Percentiles rank a stretch among this genome's conserved stretches.
phyloP scores from a whole-genome alignment of 2,329 filamentous ascomycete genomes.

The Trichophyton schoenleinii region DNA sequence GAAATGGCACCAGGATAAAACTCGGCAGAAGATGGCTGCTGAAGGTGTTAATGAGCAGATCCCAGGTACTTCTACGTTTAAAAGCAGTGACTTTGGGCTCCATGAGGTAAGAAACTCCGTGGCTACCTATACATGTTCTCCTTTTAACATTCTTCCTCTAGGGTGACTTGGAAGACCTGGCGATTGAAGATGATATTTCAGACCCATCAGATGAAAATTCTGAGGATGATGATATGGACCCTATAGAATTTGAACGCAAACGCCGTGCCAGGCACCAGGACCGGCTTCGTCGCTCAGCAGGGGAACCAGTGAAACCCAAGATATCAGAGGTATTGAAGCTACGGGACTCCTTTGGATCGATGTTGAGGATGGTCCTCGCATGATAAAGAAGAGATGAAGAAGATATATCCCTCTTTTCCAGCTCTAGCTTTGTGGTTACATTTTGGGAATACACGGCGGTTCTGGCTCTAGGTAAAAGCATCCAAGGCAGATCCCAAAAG shows the following conservation, averaged over 20 bases:
- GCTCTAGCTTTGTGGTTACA: not conserved
- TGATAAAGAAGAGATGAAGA: constrained; percentile 38
- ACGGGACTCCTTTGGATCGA: constrained; percentile 63
- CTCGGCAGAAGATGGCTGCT: constrained; percentile 94
- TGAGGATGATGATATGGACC: constrained; percentile 66
- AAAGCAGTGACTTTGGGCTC: constrained; percentile 76
- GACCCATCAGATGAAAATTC: constrained; percentile 55
- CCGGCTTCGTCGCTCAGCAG: constrained; percentile 60
- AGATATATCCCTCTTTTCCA: not conserved
- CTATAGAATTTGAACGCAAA: constrained; percentile 74
- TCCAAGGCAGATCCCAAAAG: not conserved
- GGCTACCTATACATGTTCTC: not conserved
- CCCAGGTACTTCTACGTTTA: constrained; percentile 50
- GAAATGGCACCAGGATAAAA: constrained; percentile 98
- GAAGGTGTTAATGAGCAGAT: constrained; percentile 40
- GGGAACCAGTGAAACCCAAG: constrained; percentile 69
- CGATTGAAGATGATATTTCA: constrained; percentile 60
- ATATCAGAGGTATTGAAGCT: constrained; percentile 72
- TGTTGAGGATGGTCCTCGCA: constrained; percentile 71
- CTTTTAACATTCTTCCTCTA: constrained; percentile 17
- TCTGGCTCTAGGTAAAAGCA: not conserved
- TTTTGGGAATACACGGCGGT: not conserved
- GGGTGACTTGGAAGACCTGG: constrained; percentile 71
- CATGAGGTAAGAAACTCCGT: constrained; percentile 46
- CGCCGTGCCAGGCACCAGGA: constrained; percentile 67